Base-by-base conservation (phyloP, 2,329 filamentous ascomycete species). In the Trichoderma atroviride region DNA sequence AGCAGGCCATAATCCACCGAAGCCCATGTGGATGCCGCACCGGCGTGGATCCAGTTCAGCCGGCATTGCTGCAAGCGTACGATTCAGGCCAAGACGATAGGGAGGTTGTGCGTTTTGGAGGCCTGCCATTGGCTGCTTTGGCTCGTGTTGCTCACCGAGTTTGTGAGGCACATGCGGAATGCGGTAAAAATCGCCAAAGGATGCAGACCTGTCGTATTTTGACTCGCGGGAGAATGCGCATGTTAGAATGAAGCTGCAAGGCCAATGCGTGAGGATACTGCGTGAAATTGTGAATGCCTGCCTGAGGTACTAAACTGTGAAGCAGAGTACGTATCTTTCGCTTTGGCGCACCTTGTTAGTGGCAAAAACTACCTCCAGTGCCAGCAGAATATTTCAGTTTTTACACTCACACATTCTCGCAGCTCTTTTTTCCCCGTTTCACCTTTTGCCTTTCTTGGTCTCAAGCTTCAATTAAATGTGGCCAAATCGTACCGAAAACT, bases 1-100 rank as follows among this genome's bases (percentile, higher is more conserved):
- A 66, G 57, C 52, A 65, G 37, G 37, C 63, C 52, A 35, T 7
- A 58, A 58, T 27, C 63, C 63, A 66, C 63, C 14, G n/a, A 58
- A 58, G 37, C 50, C 53, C 63, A 59, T 56, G 55, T 59, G 55
- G 63, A 67, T 67, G 55, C 63, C 52, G 24, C 53, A 33, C 56
- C 40, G 35, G 57, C 27, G 57, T 22, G 63, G 57, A 67, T 40
- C 63, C 63, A 19, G 16, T n/a, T 55, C 63, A 57, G 19, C 27
- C 55, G 22, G 10, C 40, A 43, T 29, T 59, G 55, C 31, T 50
- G 63, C 53, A 67, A 66, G 63, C 63, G 40, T 58, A 52, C 63
- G 63, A 66, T 67, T 67, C 63, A 67, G 55, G 55, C 40, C 55
- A 52, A 47, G 27, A 31, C 14, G 9, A 29, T 19, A 43, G 35